Evolutionary conservation across 306 rosid species (phyloP).

Genomic region (Medicago truncatula): DNA sequence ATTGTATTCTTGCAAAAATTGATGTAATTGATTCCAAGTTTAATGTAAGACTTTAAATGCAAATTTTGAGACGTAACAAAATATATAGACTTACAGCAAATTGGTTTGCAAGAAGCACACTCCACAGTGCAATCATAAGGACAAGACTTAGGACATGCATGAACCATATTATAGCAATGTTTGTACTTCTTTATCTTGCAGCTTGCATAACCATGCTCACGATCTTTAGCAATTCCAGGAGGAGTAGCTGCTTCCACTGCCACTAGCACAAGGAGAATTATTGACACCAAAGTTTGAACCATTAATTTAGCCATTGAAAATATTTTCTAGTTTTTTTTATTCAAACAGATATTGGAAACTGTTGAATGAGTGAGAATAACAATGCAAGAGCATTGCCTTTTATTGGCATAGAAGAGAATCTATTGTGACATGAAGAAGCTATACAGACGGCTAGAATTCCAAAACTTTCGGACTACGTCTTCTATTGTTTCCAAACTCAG

Average conservation of each 20-base stretch:
- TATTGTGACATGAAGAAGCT: not conserved
- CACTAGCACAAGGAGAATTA: constrained; percentile 33
- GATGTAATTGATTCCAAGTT: not conserved
- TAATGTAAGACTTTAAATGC: not conserved
- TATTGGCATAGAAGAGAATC: constrained; percentile 33
- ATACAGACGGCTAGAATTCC: not conserved
- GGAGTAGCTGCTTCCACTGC: constrained; percentile 43
- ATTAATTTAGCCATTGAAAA: constrained; percentile 34
- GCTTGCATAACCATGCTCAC: constrained; percentile 45
- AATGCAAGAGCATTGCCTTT: constrained; percentile 32
- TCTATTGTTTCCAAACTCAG: not conserved
- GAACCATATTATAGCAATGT: constrained; percentile 57
- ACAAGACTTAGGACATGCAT: constrained; percentile 68
- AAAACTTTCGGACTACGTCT: not conserved
- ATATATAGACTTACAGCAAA: constrained; percentile 63
- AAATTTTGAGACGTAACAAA: not conserved
- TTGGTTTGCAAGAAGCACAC: constrained; percentile 66
- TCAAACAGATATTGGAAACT: not conserved
- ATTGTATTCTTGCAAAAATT: not conserved
- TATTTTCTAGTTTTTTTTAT: not conserved
- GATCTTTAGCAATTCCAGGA: constrained; percentile 58
- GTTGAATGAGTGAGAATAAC: constrained; percentile 41
- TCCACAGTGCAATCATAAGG: constrained; percentile 59
- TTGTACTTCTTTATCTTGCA: constrained; percentile 58
- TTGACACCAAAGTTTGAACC: constrained; percentile 10